Percentiles rank a stretch among this genome's conserved stretches.
Conservation (phyloP, 1,139 yeast species). For the Pichia norvegensis region DNA sequence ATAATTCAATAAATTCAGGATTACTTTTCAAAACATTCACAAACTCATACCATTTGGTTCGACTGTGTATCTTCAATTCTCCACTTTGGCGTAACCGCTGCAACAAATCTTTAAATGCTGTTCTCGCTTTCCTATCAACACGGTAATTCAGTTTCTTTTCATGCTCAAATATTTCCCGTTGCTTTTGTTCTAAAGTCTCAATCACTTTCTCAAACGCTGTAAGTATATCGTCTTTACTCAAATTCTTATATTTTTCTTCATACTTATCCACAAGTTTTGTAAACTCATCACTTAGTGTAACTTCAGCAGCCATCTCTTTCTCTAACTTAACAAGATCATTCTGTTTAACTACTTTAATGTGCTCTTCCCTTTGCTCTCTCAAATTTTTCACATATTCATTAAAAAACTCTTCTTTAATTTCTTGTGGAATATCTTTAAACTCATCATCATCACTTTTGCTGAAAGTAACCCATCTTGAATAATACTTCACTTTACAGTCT, state of each 20-base stretch:
- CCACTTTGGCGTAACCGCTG: conserved; percentile 25
- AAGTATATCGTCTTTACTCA: conserved; percentile 56
- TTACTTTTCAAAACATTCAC: conserved; percentile 48
- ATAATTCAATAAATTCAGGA: conserved; percentile 48
- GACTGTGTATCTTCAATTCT: conserved; percentile 38
- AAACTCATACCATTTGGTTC: conserved; percentile 54
- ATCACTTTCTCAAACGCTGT: conserved; percentile 44
- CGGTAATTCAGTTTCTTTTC: conserved; percentile 39
- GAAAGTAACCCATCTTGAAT: conserved; percentile 62
- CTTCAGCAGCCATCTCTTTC: conserved; percentile 29
- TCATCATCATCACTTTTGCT: conserved; percentile 47
- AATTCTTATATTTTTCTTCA: conserved; percentile 36
- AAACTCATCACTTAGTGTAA: conserved; percentile 24
- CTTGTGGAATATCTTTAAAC: conserved; percentile 55
- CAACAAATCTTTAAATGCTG: conserved; percentile 45
- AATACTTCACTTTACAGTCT: conserved; percentile 40
- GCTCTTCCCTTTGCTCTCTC: conserved; percentile 33
- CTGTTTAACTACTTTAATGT: conserved; percentile 29
- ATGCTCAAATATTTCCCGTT: conserved; percentile 33
- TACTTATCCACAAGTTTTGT: conserved; percentile 16
- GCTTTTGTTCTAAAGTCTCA: conserved; percentile 32
- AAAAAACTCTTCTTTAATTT: conserved; percentile 46
- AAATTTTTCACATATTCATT: conserved; percentile 41
- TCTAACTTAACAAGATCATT: conserved; percentile 49
- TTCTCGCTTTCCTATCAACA: conserved; percentile 59